A percentile compares a stretch with the other conserved stretches of the same genome.
phyloP scores from a whole-genome alignment of 768 basidiomycete genomes.

The Boletus bicolor region DNA sequence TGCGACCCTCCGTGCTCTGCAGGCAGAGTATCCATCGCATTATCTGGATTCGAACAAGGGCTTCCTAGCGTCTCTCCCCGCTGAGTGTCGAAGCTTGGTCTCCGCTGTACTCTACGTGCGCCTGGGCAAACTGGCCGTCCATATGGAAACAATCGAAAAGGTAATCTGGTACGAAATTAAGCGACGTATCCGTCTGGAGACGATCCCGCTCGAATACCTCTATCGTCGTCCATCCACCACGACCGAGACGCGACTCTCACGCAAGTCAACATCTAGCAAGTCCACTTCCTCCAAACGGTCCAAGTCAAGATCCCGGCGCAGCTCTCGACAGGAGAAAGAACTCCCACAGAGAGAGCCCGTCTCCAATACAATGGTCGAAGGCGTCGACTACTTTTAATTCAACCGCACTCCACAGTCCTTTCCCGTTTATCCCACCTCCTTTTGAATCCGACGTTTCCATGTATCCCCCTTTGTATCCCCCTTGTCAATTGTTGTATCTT shows the following conservation, averaged over 20 bases:
- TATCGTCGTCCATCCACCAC: constrained; percentile 12
- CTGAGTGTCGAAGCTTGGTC: constrained; percentile 34
- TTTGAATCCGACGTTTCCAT: not conserved
- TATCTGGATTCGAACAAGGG: constrained; percentile 31
- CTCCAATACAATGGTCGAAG: constrained; percentile 24
- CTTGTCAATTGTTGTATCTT: constrained; percentile 1
- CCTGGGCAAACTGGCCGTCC: constrained; percentile 31
- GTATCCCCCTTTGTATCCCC: constrained; percentile 8
- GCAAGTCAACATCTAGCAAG: constrained; percentile 3
- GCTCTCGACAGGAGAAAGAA: not conserved
- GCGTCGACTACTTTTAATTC: constrained; percentile 32
- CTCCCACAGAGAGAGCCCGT: not conserved
- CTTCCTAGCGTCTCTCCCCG: constrained; percentile 37
- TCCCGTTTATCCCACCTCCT: no score
- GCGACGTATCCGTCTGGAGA: constrained; percentile 30
- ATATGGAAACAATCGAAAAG: constrained; percentile 40
- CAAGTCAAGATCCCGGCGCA: constrained; percentile 6
- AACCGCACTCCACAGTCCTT: constrained; percentile 21
- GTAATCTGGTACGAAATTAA: constrained; percentile 35
- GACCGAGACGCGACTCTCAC: not conserved
- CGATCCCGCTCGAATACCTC: constrained; percentile 17
- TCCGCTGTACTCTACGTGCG: constrained; percentile 33
- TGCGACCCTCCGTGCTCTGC: constrained; percentile 35
- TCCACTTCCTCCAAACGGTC: constrained; percentile 3
- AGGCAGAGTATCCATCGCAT: constrained; percentile 39